phyloP scores from a whole-genome alignment of 495 filamentous ascomycete species.

The Trichoderma orchidacearum region DNA sequence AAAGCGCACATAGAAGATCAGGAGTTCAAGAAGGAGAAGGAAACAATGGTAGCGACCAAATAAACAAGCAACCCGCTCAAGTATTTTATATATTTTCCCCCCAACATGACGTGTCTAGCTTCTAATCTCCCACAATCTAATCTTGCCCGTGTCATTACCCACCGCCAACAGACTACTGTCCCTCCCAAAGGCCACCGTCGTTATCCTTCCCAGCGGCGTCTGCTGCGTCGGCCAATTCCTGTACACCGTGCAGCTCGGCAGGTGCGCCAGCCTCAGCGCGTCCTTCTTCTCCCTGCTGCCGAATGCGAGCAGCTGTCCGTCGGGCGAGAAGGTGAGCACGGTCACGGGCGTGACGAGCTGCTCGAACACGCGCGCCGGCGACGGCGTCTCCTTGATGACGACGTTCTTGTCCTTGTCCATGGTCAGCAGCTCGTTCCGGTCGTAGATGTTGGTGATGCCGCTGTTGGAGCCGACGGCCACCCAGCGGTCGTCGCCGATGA shows the following conservation, averaged over 20 bases:
- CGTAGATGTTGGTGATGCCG: slow-evolving; percentile 88
- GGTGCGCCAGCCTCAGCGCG: slow-evolving; percentile 74
- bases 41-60: no score
- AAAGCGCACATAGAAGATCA: no score
- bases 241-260: slow-evolving; percentile 87
- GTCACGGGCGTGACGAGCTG: slow-evolving; percentile 77
- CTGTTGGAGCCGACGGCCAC: slow-evolving; percentile 71
- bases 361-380: slow-evolving; percentile 58
- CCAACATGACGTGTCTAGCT: slow-evolving; percentile 12
- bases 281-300: slow-evolving; percentile 76
- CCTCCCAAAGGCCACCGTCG: slow-evolving; percentile 62
- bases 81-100: not conserved
- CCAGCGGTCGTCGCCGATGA: slow-evolving; percentile 75
- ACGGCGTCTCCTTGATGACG: slow-evolving; percentile 47
- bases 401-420: slow-evolving; percentile 23
- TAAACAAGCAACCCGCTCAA: not conserved
- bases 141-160: slow-evolving; percentile 73
- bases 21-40: no score
- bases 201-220: slow-evolving; percentile 80
- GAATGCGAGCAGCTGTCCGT: slow-evolving; percentile 80
- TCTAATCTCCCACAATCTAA: slow-evolving; percentile 76
- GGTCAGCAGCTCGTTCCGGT: slow-evolving; percentile 50
- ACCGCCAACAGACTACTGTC: slow-evolving; percentile 61
- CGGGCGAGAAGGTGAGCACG: slow-evolving; percentile 64
- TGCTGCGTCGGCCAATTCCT: slow-evolving; percentile 88